Base-by-base conservation (phyloP, 306 rosid genomes). In the Corylus heterophylla region DNA sequence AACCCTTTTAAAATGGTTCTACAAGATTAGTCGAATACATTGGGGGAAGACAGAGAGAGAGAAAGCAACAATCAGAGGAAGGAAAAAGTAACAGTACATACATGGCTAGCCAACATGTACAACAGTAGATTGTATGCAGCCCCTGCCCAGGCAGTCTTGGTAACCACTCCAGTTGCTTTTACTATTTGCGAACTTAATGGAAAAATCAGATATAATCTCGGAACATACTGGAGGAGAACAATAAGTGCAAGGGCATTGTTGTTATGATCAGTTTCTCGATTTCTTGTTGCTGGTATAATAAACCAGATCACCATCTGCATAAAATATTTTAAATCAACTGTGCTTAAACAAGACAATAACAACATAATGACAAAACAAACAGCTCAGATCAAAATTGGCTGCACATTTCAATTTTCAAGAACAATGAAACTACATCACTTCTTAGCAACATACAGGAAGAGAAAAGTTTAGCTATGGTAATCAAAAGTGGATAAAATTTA, bases 71-170 rank as follows among this genome's bases (percentile, higher is more conserved):
- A 79, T 47, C 4, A 45, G 54, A 5, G 48, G 31, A 27, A 72
- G 47, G 35, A 49, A 18, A 50, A 48, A 83, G 71, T 58, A 76
- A 70, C 12, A 27, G 72, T 78, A 80, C 94, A 78, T 82, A 95
- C 99, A 83, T 95, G 99, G 88, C 99, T 95, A 84, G 99, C 99
- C 90, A 95, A 75, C 98, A 95, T 95, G 81, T 89, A 95, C 56
- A 95, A 82, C 75, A 95, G 85, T 66, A 95, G 91, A 87, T 95
- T 95, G 84, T 95, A 95, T 18, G 99, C 99, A 70, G 99, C 99
- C 55, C 99, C 99, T 42, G 98, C 99, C 97, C 98, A 95, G 58
- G 99, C 99, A 78, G 98, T 95, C 85, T 93, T 95, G n/a, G 98
- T 95, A 66, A 95, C 98, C 81, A 93, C 88, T 84, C 99, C 99